A percentile compares a stretch with the other conserved stretches of the same genome.
phyloP scores from a whole-genome alignment of 495 filamentous ascomycete species.

The Hypomontagnella monticulosa region DNA sequence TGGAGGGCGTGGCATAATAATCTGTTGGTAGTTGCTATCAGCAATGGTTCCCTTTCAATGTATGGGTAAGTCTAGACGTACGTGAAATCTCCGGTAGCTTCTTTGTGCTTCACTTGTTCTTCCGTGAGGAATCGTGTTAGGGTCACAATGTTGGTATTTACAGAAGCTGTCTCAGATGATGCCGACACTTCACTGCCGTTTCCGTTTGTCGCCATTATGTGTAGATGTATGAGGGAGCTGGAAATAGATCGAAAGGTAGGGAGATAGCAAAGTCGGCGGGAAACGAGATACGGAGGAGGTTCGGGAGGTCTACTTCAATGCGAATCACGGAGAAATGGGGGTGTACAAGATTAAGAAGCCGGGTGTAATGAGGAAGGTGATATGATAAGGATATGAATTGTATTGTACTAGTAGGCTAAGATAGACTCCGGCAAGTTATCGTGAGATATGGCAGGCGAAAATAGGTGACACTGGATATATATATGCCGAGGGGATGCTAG shows the following conservation, averaged over 20 bases:
- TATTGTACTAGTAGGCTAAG: constrained; percentile 16
- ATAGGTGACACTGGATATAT: constrained; percentile 14
- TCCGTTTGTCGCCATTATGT: constrained; percentile 50
- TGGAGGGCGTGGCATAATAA: constrained; percentile 97
- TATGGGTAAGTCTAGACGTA: constrained; percentile 54
- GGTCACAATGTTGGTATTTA: constrained; percentile 96
- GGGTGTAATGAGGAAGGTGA: constrained; percentile 13
- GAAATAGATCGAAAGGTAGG: neutral
- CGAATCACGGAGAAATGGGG: constrained; percentile 16
- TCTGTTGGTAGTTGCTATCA: constrained; percentile 53
- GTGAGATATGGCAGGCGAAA: constrained; percentile 20
- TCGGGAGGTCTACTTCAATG: constrained; percentile 9
- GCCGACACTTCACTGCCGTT: constrained; percentile 35
- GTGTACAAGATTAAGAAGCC: neutral
- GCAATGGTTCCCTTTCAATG: neutral
- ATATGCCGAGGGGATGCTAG: constrained; percentile 37
- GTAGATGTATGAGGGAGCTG: neutral
- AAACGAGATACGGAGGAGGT: neutral
- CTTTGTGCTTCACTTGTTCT: constrained; percentile 90
- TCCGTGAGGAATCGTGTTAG: constrained; percentile 95
- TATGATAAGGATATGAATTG: constrained; percentile 16
- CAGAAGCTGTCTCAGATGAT: constrained; percentile 70
- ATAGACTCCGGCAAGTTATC: constrained; percentile 35
- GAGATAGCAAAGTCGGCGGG: neutral
- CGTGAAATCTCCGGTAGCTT: constrained; percentile 99